Percentiles rank a stretch among this genome's conserved stretches.
Conservation (phyloP, 768 basidiomycete species). For the Termitomyces sp. region DNA sequence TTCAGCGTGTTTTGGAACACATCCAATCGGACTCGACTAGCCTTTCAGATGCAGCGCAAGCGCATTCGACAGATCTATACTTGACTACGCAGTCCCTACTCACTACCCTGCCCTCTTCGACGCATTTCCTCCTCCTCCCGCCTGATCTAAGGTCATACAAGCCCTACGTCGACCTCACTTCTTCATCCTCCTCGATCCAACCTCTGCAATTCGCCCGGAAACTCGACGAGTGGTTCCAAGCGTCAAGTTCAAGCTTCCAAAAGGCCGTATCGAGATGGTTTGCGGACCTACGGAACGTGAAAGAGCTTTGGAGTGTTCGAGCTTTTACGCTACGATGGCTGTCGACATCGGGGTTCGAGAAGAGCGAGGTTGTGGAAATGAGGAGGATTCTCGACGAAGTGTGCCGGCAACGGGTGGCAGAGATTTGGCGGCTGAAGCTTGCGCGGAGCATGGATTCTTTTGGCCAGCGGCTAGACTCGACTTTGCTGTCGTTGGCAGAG, state of each 20-base stretch:
- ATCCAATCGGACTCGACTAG: constrained; percentile 49
- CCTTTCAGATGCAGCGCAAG: constrained; percentile 11
- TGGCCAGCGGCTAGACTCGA: constrained; percentile 30
- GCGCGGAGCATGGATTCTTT: constrained; percentile 40
- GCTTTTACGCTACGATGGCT: constrained; percentile 44
- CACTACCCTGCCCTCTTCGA: constrained; percentile 70
- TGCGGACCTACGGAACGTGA: constrained; percentile 46
- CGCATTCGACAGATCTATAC: constrained; percentile 47
- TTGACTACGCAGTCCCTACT: constrained; percentile 68
- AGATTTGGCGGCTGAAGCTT: constrained; percentile 54
- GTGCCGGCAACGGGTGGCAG: constrained; percentile 45
- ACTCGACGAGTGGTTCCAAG: constrained; percentile 59
- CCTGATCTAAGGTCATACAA: constrained; percentile 67
- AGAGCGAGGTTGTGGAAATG: constrained; percentile 40
- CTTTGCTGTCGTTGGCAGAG: constrained; percentile 27
- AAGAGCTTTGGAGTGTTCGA: constrained; percentile 71
- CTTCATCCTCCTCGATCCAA: constrained; percentile 48
- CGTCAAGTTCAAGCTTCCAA: constrained; percentile 40
- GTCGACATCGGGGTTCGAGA: constrained; percentile 35
- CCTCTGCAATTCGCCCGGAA: constrained; percentile 36
- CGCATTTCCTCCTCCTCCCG: constrained; percentile 77
- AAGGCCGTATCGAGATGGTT: constrained; percentile 52
- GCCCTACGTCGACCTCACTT: constrained; percentile 74
- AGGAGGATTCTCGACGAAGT: constrained; percentile 43
- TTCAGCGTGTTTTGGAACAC: constrained; percentile 48